Base-by-base conservation (phyloP, 2,329 filamentous ascomycete species). In the Monosporascus sp. region DNA sequence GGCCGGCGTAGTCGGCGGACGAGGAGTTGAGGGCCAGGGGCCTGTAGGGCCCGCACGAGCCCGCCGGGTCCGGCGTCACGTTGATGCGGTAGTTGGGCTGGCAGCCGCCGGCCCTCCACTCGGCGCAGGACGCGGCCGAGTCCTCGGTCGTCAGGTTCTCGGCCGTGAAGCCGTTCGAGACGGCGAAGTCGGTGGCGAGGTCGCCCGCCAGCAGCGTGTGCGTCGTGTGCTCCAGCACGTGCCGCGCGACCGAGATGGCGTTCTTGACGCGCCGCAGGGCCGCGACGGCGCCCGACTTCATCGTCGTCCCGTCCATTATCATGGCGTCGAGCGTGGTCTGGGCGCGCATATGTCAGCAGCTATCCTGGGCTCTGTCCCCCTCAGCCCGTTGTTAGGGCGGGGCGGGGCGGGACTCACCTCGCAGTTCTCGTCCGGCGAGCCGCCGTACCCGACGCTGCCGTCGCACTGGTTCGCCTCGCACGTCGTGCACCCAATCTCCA, bases 241-340 rank as follows among this genome's bases (percentile, higher is more conserved):
- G 70, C 1, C 78, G 68, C 4, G 79, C 79, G 1, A 81, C 78
- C 19, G 71, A 69, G 11, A 80, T 70, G 43, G 78, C 79, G 55
- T 78, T 68, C 40, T 67, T 70, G 20, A 82, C 65, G 38, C 78
- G 72, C 5, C 78, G 73, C 20, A 82, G 66, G 0, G 70, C 75
- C 0, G 78, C 79, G 5, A 82, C 79, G 5, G 78, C 78, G 43
- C 79, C 79, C 1, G 74, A 71, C 17, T 80, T 78, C 68, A 82
- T 72, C n/a, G 71, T 77, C 0, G 65, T 66, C 27, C 79, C 79
- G 62, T 82, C 79, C 74, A 82, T 81, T 64, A 82, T 74, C 70
- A 82, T 72, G n/a, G 79, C 79, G 65, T 82, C 79, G 16, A 82
- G 76, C 0, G 79, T 81, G 3, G 79, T 82, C 68, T 65, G 37